These are phyloP conservation scores for Chaetothyriales sp. DNA, from an alignment of 2,329 filamentous ascomycete species.

Conservation along the genomic window DNA sequence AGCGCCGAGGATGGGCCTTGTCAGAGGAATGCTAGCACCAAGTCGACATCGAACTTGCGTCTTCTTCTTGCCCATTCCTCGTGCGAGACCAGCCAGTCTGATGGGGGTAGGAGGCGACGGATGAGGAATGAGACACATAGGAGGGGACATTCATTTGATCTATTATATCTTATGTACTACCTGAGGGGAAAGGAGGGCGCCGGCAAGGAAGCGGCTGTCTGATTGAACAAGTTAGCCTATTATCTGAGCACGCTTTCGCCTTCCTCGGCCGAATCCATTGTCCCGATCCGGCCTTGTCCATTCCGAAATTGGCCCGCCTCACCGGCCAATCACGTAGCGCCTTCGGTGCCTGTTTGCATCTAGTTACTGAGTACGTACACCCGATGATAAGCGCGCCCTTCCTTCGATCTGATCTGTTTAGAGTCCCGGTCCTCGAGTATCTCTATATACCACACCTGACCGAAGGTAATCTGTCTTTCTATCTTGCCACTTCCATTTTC, in stretches of 20 bases:
- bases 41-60: constrained; percentile 11
- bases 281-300: too few relatives aligned
- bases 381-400: too few relatives aligned
- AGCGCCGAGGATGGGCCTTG: constrained; percentile 19
- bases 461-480: constrained; percentile 3
- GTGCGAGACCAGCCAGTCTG: constrained; percentile 10
- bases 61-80: constrained; percentile 12
- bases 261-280: too few relatives aligned
- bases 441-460: background rate
- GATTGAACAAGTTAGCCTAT: constrained; percentile 5
- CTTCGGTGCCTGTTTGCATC: too few relatives aligned
- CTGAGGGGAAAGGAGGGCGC: constrained; percentile 1
- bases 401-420: too few relatives aligned
- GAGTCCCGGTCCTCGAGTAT: too few relatives aligned
- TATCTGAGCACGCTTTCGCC: background rate
- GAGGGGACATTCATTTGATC: constrained; percentile 1
- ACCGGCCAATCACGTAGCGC: too few relatives aligned
- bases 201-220: constrained; percentile 5
- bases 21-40: constrained; percentile 6
- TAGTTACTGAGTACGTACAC: too few relatives aligned
- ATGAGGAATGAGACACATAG: background rate
- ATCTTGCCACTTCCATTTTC: background rate
- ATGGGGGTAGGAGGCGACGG: constrained; percentile 1
- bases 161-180: constrained; percentile 1
- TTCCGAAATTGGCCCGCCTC: too few relatives aligned